A percentile compares a stretch with the other conserved stretches of the same genome.
Conservation (phyloP, 1,284 basidiomycete species). For the Cryptococcus floricola region DNA sequence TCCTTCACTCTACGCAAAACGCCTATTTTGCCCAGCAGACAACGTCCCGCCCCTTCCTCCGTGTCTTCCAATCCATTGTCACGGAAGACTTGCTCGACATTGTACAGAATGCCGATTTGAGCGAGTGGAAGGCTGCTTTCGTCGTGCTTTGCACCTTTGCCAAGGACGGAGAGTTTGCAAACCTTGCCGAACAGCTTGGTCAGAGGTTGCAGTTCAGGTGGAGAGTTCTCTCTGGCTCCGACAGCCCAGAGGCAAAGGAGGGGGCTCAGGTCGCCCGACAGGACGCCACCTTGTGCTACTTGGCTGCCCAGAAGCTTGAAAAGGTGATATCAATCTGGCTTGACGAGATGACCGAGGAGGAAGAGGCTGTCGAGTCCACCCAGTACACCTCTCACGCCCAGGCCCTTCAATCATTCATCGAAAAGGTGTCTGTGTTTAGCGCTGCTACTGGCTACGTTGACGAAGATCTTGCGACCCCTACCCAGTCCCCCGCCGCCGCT, state of each 20-base stretch:
- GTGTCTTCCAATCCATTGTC: constrained; percentile 93
- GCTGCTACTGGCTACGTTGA: constrained; percentile 85
- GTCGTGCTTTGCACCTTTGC: constrained; percentile 97
- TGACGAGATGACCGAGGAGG: constrained; percentile 86
- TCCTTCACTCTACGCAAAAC: constrained; percentile 86
- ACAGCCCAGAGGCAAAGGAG: constrained; percentile 49
- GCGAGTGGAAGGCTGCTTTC: constrained; percentile 96
- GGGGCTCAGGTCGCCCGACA: constrained; percentile 65
- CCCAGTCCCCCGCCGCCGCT: constrained; percentile 48
- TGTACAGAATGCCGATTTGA: constrained; percentile 90
- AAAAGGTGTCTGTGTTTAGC: constrained; percentile 94
- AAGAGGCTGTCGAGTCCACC: constrained; percentile 54
- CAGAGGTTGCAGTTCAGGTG: constrained; percentile 82
- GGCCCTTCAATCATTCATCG: constrained; percentile 89
- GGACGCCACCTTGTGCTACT: constrained; percentile 86
- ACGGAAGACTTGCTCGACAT: constrained; percentile 87
- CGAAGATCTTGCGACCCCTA: constrained; percentile 60
- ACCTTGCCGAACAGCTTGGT: constrained; percentile 86
- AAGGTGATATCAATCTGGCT: constrained; percentile 88
- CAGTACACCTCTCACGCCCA: constrained; percentile 80
- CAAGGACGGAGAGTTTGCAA: constrained; percentile 73
- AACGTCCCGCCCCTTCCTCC: constrained; percentile 75
- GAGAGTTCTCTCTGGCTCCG: constrained; percentile 56
- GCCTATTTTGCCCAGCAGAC: constrained; percentile 87
- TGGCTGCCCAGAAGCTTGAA: constrained; percentile 86